Conservation (phyloP, 176 grass and related monocot genomes). For the Eleusine coracana region DNA sequence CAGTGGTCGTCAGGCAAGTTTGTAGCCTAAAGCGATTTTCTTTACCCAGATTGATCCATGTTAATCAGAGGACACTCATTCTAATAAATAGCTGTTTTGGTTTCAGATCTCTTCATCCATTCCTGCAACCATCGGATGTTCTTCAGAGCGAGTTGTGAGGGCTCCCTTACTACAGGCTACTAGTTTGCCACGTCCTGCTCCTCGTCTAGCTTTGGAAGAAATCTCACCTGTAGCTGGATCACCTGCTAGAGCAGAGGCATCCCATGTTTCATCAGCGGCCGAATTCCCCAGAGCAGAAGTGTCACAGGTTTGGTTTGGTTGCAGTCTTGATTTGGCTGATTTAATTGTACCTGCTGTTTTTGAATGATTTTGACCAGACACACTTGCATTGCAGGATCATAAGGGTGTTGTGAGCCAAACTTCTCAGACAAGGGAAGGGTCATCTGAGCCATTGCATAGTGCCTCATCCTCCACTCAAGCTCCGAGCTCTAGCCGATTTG, state of each 20-base stretch:
- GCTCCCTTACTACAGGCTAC: constrained; percentile 6
- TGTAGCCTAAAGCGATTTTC: background rate
- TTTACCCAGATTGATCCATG: background rate
- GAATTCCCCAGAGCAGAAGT: background rate
- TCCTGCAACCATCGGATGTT: constrained; percentile 13
- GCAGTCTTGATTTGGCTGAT: background rate
- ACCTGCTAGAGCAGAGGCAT: background rate
- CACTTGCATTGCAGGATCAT: constrained; percentile 33
- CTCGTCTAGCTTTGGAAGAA: background rate
- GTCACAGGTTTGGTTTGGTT: constrained; percentile 15
- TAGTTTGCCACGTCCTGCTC: background rate
- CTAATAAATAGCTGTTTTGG: constrained; percentile 15
- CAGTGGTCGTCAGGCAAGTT: constrained; percentile 49
- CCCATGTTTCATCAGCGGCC: background rate
- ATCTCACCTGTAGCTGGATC: background rate
- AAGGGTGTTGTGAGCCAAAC: background rate
- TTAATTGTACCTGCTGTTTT: too few species aligned
- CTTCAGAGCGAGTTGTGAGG: constrained; percentile 18
- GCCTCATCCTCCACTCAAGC: background rate
- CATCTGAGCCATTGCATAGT: background rate
- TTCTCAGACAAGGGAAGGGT: background rate
- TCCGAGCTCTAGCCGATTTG: constrained; percentile 7
- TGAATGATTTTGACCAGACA: background rate
- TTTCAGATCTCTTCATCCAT: constrained; percentile 27
- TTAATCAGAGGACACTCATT: background rate